These are phyloP conservation scores for Ormosia semicastrata DNA, from an alignment of 306 rosid genomes.

Conservation along the genomic window DNA sequence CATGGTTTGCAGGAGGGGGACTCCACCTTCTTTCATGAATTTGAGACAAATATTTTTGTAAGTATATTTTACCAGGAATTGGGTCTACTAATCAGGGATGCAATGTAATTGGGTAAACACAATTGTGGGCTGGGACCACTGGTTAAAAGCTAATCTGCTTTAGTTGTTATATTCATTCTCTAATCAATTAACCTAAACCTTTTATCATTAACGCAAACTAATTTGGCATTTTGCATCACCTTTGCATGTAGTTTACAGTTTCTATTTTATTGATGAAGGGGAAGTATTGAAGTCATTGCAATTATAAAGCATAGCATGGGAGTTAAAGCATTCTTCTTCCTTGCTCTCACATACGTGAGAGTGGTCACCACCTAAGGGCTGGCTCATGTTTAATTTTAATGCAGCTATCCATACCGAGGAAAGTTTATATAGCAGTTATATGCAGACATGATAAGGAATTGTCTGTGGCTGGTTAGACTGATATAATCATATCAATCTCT, in stretches of 20 bases:
- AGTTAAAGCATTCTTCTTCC: constrained; percentile 1
- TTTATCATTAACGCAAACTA: background rate
- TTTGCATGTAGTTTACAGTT: background rate
- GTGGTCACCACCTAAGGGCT: background rate
- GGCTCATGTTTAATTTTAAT: background rate
- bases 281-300: constrained; percentile 17
- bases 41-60: background rate
- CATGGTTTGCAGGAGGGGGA: constrained; percentile 12
- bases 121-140: background rate
- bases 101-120: background rate
- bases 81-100: background rate
- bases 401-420: background rate
- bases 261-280: background rate
- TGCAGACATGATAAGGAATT: background rate
- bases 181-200: background rate
- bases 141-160: background rate
- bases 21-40: background rate
- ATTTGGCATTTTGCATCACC: background rate
- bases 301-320: constrained; percentile 17
- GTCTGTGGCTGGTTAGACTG: background rate
- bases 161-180: background rate
- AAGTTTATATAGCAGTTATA: background rate
- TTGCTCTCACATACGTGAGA: background rate
- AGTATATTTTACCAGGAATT: background rate
- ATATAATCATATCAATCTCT: background rate